Base-by-base conservation (phyloP, 2,329 filamentous ascomycete genomes). In the Pseudopithomyces maydicus region DNA sequence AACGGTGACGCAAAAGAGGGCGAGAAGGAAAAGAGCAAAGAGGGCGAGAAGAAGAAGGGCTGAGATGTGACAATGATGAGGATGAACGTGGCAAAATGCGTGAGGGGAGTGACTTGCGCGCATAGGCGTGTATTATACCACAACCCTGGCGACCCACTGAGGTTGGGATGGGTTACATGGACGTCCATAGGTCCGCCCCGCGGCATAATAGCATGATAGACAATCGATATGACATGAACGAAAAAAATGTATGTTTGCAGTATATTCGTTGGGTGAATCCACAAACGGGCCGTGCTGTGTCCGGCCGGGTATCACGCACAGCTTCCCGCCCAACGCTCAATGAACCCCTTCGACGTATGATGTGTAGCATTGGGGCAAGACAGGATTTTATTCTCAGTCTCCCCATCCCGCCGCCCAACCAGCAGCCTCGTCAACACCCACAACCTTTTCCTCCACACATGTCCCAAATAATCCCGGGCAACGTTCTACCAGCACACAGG, bases 401-500 rank as follows among this genome's bases (percentile, higher is more conserved):
- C 71, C 72, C 70, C 72, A 75, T 11, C 72, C 71, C 17, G 70
- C 71, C 69, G 80, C 84, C 78, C 92, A 85, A 14, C 90, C 92
- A 14, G 88, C 92, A 74, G 91, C 81, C 74, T 94, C 90, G 62
- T 89, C 87, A 57, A 79, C 81, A 22, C 81, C 79, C 15, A 89
- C 82, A 39, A 70, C 68, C 66, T 79, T 81, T 64, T 84, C 81
- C 55, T 84, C 81, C 15, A 89, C 81, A 65, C 84, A 85, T 1
- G 68, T 67, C 4, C 81, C 83, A 63, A 95, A 83, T 26, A 87
- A 73, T 2, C 61, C 74, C 0, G 71, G 72, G 79, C 90, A 93
- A 45, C 82, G 80, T 72, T 91, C 88, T 6, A 83, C 88, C 54
- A 98, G 74, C 39, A 94, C 77, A 73, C 91, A 96, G 1, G 94